phyloP scores from a whole-genome alignment of 768 basidiomycete species.

The Xerocomellus dryophilus region DNA sequence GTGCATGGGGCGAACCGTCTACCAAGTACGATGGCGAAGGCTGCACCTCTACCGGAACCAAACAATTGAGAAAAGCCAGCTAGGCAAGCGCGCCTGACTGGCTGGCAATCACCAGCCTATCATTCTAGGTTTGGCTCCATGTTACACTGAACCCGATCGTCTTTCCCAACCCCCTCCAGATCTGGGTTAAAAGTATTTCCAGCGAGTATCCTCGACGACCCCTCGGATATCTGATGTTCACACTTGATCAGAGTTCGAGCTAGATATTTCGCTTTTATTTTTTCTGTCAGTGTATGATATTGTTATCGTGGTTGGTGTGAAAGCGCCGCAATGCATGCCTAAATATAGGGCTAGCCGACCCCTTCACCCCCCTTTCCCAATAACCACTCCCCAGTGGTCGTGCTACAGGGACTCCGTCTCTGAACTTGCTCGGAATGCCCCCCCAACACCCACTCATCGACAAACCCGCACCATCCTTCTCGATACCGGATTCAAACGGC shows the following conservation, averaged over 20 bases:
- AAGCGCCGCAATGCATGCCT: neutral
- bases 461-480: slow-evolving; percentile 62
- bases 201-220: neutral
- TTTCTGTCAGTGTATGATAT: neutral
- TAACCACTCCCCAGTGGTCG: neutral
- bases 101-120: neutral
- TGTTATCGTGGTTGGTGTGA: slow-evolving; percentile 1
- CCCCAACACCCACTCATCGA: slow-evolving; percentile 52
- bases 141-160: too few species aligned
- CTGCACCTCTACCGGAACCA: too few species aligned
- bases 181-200: neutral
- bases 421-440: slow-evolving; percentile 34
- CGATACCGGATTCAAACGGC: slow-evolving; percentile 63
- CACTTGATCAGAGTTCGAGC: slow-evolving; percentile 3
- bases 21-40: too few species aligned
- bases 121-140: neutral
- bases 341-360: slow-evolving; percentile 2
- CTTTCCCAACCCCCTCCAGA: neutral
- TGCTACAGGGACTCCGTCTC: neutral
- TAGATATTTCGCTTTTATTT: neutral
- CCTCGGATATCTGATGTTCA: slow-evolving; percentile 8
- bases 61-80: neutral
- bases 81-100: too few species aligned
- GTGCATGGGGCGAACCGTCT: neutral
- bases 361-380: slow-evolving; percentile 3